A percentile compares a stretch with the other conserved stretches of the same genome.
Evolutionary conservation across 2,329 filamentous ascomycete species (phyloP).

Genomic region (Didymosphaeria variabile): DNA sequence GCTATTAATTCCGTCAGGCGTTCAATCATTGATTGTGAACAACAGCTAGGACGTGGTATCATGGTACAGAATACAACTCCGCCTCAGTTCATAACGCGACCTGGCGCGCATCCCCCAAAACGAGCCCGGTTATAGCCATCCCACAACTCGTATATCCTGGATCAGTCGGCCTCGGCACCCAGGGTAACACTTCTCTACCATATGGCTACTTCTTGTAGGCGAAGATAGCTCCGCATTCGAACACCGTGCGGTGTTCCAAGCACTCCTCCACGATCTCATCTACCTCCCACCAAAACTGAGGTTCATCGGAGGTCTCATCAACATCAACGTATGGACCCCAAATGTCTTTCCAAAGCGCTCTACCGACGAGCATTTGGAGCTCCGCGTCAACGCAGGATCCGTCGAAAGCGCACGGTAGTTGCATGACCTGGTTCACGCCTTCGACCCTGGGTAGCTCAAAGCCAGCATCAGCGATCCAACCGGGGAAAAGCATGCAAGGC

Average conservation of each 20-base stretch:
- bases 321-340: conserved; percentile 50
- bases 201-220: conserved; percentile 40
- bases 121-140: neutral
- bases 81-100: neutral
- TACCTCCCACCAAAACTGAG: conserved; percentile 52
- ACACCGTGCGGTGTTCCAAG: conserved; percentile 43
- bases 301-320: conserved; percentile 37
- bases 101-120: neutral
- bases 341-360: conserved; percentile 48
- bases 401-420: conserved; percentile 44
- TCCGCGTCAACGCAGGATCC: conserved; percentile 37
- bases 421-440: conserved; percentile 34
- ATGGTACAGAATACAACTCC: conserved; percentile 4
- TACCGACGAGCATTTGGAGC: conserved; percentile 45
- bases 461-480: conserved; percentile 66
- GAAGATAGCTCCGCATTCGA: conserved; percentile 49
- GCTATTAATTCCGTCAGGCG: neutral
- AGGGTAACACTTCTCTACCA: neutral
- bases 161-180: neutral
- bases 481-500: conserved; percentile 66
- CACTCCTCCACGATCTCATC: conserved; percentile 49
- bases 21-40: neutral
- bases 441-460: conserved; percentile 48
- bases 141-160: neutral
- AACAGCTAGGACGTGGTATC: conserved; percentile 12